Base-by-base conservation (phyloP, 2,329 filamentous ascomycete species). In the Xylaria sp. region DNA sequence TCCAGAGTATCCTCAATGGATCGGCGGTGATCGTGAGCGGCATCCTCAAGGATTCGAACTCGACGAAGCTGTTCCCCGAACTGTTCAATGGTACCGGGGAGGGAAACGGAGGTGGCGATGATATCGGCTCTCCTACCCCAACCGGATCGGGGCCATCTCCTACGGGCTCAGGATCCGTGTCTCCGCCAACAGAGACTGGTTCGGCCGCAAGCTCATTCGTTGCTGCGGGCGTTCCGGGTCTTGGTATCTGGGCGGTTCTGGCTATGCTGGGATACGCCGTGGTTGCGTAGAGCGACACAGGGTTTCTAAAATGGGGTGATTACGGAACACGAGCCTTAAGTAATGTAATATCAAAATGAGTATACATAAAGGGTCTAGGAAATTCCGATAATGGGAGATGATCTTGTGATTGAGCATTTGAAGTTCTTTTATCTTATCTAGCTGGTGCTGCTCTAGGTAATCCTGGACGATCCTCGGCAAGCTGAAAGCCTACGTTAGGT, bases 1-100 rank as follows among this genome's bases (percentile, higher is more conserved):
- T 78, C 21, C 73, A 78, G 46, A 66, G 62, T 1, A 71, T 79
- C 8, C 63, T 78, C 25, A 71, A 79, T 25, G 73, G 75, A 35
- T 75, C 76, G 27, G 74, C 75, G 1, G 56, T 65, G 1, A 70
- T 76, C 17, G 68, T 82, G 15, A 67, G 64, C 17, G 67, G 70
- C 0, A 75, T 79, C 35, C 51, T 75, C 35, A 67, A 67, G 31
- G 70, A 73, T 51, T 48, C 62, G 3, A 70, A 72, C 9, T 79
- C 71, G 44, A 72, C 70, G 38, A 46, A 5, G 54, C 60, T 73
- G 9, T 73, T 73, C 55, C 71, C 71, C 2, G 70, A 68, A 35
- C 8, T 72, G 19, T 71, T 73, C 21, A 49, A 65, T 47, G 55
- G 49, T 1, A 55, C 54, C 4, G 62, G 27, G 7, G 31, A 35